These are phyloP conservation scores for Verticillium tricorpus DNA, from an alignment of 2,329 filamentous ascomycete genomes.

Conservation along the genomic window DNA sequence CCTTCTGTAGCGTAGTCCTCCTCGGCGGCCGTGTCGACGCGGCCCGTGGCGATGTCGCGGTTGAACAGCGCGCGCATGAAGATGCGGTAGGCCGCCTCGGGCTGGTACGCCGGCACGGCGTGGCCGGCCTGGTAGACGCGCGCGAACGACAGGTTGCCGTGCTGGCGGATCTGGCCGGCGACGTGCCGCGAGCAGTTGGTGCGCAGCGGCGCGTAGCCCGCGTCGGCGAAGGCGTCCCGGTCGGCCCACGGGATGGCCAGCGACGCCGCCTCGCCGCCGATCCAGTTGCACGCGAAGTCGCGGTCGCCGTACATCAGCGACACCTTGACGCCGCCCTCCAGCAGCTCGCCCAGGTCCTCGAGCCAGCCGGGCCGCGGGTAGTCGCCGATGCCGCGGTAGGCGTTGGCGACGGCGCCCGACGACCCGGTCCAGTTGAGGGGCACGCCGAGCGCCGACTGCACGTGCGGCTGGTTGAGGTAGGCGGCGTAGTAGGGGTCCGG, in stretches of 20 bases:
- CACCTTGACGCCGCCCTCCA: conserved; percentile 53
- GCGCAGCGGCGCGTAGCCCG: conserved; percentile 60
- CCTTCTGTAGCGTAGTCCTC: conserved; percentile 14
- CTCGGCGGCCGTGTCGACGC: conserved; percentile 12
- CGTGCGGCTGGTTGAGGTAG: conserved; percentile 17
- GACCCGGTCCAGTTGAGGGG: conserved; percentile 47
- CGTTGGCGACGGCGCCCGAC: conserved; percentile 8
- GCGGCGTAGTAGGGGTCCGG: conserved; percentile 9
- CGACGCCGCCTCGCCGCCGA: conserved; percentile 41
- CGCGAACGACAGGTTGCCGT: conserved; percentile 59
- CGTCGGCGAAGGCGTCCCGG: conserved; percentile 22
- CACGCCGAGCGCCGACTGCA: conserved; percentile 58
- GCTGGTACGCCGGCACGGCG: conserved; percentile 48
- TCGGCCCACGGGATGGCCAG: conserved; percentile 31
- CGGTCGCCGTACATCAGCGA: conserved; percentile 49
- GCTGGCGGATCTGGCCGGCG: conserved; percentile 62
- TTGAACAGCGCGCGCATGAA: conserved; percentile 39
- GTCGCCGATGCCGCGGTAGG: conserved; percentile 20
- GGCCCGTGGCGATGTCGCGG: conserved; percentile 16
- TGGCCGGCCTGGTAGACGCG: conserved; percentile 56
- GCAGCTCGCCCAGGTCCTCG: conserved; percentile 33
- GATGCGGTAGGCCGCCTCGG: conserved; percentile 37
- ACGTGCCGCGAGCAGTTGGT: conserved; percentile 48
- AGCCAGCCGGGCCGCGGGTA: conserved; percentile 28
- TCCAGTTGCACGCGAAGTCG: conserved; percentile 57